These are phyloP conservation scores for Xylariaceae sp. DNA, from an alignment of 2,329 filamentous ascomycete species.

Conservation along the genomic window DNA sequence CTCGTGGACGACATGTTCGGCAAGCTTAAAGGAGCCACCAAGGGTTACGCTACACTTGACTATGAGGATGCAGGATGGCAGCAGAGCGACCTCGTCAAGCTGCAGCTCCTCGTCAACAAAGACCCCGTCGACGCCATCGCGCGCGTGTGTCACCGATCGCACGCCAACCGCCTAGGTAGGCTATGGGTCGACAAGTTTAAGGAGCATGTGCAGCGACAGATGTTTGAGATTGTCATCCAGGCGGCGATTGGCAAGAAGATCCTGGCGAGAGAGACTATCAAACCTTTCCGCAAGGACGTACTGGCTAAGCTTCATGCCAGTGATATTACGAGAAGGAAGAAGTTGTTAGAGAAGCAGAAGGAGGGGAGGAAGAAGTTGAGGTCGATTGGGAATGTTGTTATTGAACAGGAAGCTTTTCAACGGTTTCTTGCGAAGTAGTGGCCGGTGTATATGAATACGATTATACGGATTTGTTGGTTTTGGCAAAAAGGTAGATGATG, in stretches of 20 bases:
- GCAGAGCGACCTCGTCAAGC: slow-evolving; percentile 73
- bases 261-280: slow-evolving; percentile 88
- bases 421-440: slow-evolving; percentile 77
- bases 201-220: slow-evolving; percentile 90
- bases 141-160: slow-evolving; percentile 79
- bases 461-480: too few relatives aligned
- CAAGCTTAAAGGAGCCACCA: slow-evolving; percentile 88
- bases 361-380: slow-evolving; percentile 85
- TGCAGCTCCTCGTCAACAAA: slow-evolving; percentile 93
- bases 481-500: too few relatives aligned
- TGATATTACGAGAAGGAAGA: slow-evolving; percentile 76
- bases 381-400: slow-evolving; percentile 85
- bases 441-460: not conserved
- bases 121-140: slow-evolving; percentile 88
- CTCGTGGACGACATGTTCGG: slow-evolving; percentile 97
- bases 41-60: slow-evolving; percentile 92
- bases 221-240: slow-evolving; percentile 97
- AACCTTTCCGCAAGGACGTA: slow-evolving; percentile 95
- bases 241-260: slow-evolving; percentile 79
- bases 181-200: slow-evolving; percentile 96
- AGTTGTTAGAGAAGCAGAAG: slow-evolving; percentile 95
- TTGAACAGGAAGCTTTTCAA: slow-evolving; percentile 94
- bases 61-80: slow-evolving; percentile 95
- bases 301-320: slow-evolving; percentile 88
- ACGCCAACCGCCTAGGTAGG: slow-evolving; percentile 75